A percentile compares a stretch with the other conserved stretches of the same genome.
These are phyloP conservation scores for Fusarium acutatum DNA, from an alignment of 2,329 filamentous ascomycete species.

Conservation along the genomic window DNA sequence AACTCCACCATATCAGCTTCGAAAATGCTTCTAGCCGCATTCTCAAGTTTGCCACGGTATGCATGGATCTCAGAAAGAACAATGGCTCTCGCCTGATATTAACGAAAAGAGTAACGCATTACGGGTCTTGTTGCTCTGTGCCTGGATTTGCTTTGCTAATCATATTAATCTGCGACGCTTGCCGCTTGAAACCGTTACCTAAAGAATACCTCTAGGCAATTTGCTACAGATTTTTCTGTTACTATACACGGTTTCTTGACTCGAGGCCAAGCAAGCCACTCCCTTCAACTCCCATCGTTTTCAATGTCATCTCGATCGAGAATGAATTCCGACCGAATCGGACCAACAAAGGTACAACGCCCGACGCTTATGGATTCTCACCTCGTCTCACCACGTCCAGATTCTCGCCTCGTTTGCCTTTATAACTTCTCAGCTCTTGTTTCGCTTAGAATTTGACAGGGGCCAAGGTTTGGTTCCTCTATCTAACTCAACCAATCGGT, in stretches of 20 bases:
- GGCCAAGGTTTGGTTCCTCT: constrained; percentile 1
- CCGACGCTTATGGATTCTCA: constrained; percentile 6
- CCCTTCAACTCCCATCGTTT: background rate
- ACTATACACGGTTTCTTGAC: background rate
- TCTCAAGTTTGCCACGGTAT: constrained; percentile 33
- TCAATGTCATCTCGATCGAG: constrained; percentile 17
- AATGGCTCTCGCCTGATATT: constrained; percentile 27
- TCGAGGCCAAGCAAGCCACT: background rate
- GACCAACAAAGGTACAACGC: constrained; percentile 15
- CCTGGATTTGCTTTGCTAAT: constrained; percentile 28
- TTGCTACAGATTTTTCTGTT: background rate
- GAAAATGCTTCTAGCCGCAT: constrained; percentile 35
- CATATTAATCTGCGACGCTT: constrained; percentile 29
- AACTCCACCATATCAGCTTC: constrained; percentile 25
- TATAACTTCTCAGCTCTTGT: constrained; percentile 14
- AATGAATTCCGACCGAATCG: constrained; percentile 13
- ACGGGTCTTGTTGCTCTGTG: constrained; percentile 21
- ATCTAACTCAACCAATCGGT: constrained; percentile 25
- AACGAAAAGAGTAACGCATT: constrained; percentile 23
- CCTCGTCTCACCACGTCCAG: constrained; percentile 1
- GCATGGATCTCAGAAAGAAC: constrained; percentile 22
- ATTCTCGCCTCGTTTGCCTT: constrained; percentile 4
- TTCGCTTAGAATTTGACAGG: constrained; percentile 26
- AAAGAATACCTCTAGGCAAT: constrained; percentile 6
- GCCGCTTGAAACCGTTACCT: constrained; percentile 27